These are phyloP conservation scores for Allium sativum DNA, from an alignment of 106 monocot species.

Conservation along the genomic window DNA sequence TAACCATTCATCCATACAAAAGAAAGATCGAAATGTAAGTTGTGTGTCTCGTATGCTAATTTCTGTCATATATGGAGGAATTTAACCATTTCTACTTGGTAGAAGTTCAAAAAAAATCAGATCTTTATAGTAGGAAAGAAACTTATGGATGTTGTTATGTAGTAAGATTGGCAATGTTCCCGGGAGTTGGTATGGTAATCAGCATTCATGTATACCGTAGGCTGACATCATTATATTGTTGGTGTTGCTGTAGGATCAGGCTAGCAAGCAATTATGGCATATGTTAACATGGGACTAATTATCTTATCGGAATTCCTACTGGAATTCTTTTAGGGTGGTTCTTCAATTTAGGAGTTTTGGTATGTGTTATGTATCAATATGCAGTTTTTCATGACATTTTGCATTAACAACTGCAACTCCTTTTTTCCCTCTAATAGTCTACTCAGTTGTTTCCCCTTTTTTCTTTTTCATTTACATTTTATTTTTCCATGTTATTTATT, in stretches of 20 bases:
- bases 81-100: no score
- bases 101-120: no score
- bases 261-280: slow-evolving; percentile 60
- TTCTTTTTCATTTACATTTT: no score
- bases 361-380: neutral
- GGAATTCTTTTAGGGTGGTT: slow-evolving; percentile 58
- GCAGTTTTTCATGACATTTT: no score
- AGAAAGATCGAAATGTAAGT: no score
- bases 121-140: neutral
- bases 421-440: neutral
- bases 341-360: slow-evolving; percentile 54
- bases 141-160: neutral
- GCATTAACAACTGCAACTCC: no score
- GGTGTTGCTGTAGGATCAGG: slow-evolving; percentile 76
- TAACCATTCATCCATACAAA: no score
- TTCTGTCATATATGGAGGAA: no score
- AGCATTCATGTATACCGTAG: neutral
- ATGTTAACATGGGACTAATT: slow-evolving; percentile 63
- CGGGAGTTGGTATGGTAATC: no score
- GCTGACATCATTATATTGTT: slow-evolving; percentile 3
- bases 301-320: slow-evolving; percentile 50
- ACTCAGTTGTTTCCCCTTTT: no score
- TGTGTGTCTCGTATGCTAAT: no score
- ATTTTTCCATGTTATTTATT: no score
- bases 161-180: neutral